A percentile compares a stretch with the other conserved stretches of the same genome.
These are phyloP conservation scores for Capronia epimyces DNA, from an alignment of 2,329 filamentous ascomycete genomes.

Conservation along the genomic window DNA sequence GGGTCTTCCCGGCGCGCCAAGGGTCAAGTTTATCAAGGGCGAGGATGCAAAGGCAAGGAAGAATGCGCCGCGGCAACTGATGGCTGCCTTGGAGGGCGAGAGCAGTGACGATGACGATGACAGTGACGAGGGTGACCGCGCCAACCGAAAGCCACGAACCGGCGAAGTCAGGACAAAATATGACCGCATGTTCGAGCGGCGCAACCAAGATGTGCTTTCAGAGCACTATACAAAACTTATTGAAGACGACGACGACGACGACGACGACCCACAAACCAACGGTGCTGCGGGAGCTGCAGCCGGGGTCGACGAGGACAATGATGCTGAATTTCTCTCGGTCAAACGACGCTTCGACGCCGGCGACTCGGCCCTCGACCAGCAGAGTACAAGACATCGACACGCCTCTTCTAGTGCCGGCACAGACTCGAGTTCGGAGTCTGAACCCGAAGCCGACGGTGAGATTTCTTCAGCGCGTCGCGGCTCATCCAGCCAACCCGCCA, in stretches of 20 bases:
- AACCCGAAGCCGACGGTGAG: not conserved
- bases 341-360: constrained; percentile 78
- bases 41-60: constrained; percentile 82
- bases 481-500: not conserved
- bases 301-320: constrained; percentile 47
- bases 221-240: constrained; percentile 88
- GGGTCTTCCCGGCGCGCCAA: constrained; percentile 82
- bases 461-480: not conserved
- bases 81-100: constrained; percentile 55
- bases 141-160: constrained; percentile 53
- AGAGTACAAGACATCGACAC: constrained; percentile 45
- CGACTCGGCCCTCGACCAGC: constrained; percentile 48
- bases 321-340: constrained; percentile 76
- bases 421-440: not conserved
- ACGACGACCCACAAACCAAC: constrained; percentile 37
- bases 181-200: constrained; percentile 95
- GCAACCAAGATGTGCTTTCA: constrained; percentile 93
- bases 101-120: constrained; percentile 45
- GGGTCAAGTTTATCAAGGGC: constrained; percentile 88
- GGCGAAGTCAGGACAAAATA: constrained; percentile 84
- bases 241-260: constrained; percentile 54
- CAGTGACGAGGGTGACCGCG: constrained; percentile 42
- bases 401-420: not conserved
- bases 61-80: constrained; percentile 67
- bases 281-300: constrained; percentile 28